These are phyloP conservation scores for Fusarium fracticaudum DNA, from an alignment of 2,329 filamentous ascomycete species.

Conservation along the genomic window DNA sequence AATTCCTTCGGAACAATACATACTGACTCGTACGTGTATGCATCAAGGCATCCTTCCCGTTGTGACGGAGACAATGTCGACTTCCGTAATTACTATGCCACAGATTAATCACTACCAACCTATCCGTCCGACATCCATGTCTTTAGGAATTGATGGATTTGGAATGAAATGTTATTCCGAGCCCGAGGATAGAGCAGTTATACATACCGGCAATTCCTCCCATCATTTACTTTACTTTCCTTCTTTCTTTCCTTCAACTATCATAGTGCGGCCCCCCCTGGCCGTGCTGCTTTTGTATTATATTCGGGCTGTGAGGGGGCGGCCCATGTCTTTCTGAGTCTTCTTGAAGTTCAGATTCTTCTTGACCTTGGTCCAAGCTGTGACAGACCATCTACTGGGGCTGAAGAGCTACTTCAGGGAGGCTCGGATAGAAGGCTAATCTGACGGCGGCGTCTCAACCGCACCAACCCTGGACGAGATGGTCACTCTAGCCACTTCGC, in stretches of 20 bases:
- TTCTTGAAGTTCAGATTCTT: not conserved
- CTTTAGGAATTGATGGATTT: not conserved
- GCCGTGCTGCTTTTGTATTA: not conserved
- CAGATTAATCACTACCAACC: too few relatives aligned
- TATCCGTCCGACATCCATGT: not conserved
- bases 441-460: not conserved
- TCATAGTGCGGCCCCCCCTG: not conserved
- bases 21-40: not conserved
- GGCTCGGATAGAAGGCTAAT: not conserved
- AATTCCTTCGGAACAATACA: not conserved
- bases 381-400: not conserved
- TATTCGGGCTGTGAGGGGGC: not conserved
- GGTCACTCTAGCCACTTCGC: not conserved
- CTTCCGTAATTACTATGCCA: not conserved
- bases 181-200: not conserved
- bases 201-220: too few relatives aligned
- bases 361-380: accelerated
- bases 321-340: not conserved
- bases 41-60: not conserved
- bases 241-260: not conserved
- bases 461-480: not conserved
- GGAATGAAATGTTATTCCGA: not conserved
- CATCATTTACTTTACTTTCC: accelerated
- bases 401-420: not conserved
- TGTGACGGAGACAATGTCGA: not conserved